Percentiles rank a stretch among this genome's conserved stretches.
These are phyloP conservation scores for Plasmodium relictum DNA, from an alignment of 169 alveolate species.

Conservation along the genomic window DNA sequence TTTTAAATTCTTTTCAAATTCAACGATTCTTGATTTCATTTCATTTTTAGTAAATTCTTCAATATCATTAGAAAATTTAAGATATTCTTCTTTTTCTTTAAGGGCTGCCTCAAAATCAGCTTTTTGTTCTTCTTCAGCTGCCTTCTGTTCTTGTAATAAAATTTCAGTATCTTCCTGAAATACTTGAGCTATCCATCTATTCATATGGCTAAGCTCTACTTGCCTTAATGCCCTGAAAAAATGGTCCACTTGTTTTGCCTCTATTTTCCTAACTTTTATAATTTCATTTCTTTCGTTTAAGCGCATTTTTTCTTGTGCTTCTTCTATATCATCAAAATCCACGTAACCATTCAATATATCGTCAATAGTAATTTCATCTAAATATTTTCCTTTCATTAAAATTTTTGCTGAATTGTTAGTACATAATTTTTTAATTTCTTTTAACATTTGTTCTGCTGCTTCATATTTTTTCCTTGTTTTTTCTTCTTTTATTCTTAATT, in stretches of 20 bases:
- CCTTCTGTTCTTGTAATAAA: conserved; percentile 82
- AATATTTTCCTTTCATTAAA: conserved; percentile 88
- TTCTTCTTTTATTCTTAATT: conserved; percentile 82
- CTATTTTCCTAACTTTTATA: conserved; percentile 86
- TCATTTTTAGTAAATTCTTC: conserved; percentile 81
- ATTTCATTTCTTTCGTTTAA: conserved; percentile 89
- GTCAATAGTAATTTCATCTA: conserved; percentile 90
- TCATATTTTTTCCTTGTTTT: conserved; percentile 78
- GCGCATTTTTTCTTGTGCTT: conserved; percentile 88
- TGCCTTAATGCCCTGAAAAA: conserved; percentile 89
- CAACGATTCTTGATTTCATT: conserved; percentile 74
- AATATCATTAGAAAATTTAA: conserved; percentile 78
- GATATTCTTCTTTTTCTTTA: conserved; percentile 79
- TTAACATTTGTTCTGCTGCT: conserved; percentile 84
- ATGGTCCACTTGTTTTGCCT: conserved; percentile 91
- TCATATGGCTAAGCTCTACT: conserved; percentile 85
- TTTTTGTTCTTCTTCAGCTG: conserved; percentile 82
- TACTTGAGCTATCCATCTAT: conserved; percentile 80
- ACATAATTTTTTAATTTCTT: conserved; percentile 86
- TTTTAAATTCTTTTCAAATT: conserved; percentile 80
- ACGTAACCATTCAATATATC: conserved; percentile 91
- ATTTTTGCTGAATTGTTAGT: conserved; percentile 83
- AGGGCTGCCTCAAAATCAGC: conserved; percentile 83
- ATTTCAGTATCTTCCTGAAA: conserved; percentile 83
- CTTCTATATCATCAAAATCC: conserved; percentile 91